Conservation (phyloP, 805 yeast genomes). For the Saccharomycopsis lassenensis region DNA sequence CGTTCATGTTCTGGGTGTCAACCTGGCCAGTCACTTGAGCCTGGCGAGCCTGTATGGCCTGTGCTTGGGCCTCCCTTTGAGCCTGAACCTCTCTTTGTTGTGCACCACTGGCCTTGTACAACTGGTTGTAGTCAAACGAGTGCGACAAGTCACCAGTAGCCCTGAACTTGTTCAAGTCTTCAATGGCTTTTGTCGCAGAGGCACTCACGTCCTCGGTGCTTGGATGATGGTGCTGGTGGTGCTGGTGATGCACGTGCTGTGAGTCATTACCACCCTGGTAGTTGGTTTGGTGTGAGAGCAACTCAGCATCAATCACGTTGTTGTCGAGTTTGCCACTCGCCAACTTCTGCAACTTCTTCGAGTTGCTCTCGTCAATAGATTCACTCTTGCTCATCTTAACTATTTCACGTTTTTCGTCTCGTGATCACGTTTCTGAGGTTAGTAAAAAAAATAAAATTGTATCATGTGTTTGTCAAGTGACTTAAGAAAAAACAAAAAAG, state of each 20-base stretch:
- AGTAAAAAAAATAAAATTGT: not conserved
- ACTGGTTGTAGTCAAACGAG: slow-evolving; percentile 23
- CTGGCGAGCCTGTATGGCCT: slow-evolving; percentile 2
- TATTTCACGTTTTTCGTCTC: not conserved
- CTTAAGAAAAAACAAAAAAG: not conserved
- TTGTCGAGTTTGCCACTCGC: slow-evolving; percentile 8
- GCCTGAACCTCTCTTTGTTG: slow-evolving; percentile 6
- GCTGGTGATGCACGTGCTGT: not conserved
- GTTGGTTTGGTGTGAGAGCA: slow-evolving; percentile 29
- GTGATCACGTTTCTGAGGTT: not conserved
- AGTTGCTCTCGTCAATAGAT: not conserved
- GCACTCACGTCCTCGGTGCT: not conserved
- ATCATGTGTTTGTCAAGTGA: not conserved
- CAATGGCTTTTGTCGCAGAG: slow-evolving; percentile 10
- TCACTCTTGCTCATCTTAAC: slow-evolving; percentile 11
- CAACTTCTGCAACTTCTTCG: slow-evolving; percentile 6
- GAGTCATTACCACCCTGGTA: slow-evolving; percentile 2
- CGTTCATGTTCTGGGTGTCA: not conserved
- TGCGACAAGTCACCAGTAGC: not conserved
- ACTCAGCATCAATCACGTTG: slow-evolving; percentile 31
- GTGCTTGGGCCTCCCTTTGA: slow-evolving; percentile 14
- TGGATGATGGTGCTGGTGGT: slow-evolving; percentile 1
- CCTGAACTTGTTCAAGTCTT: slow-evolving; percentile 11
- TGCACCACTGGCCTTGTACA: slow-evolving; percentile 4
- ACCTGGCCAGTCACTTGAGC: not conserved